A percentile compares a stretch with the other conserved stretches of the same genome.
phyloP scores from a whole-genome alignment of 1,284 basidiomycete species.

The Microbotryum violaceum region DNA sequence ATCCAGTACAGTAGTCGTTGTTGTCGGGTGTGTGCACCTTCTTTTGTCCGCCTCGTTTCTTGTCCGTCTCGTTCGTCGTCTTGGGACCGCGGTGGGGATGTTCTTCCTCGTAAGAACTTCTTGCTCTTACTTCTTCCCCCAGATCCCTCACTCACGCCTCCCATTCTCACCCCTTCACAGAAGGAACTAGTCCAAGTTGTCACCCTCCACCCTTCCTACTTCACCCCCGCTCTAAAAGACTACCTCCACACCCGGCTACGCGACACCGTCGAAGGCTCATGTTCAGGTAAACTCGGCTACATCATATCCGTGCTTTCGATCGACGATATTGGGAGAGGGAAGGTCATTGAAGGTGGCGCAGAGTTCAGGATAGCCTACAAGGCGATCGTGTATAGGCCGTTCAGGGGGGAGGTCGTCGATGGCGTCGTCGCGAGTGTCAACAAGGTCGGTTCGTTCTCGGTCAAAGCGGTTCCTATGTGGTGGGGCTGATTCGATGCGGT shows the following conservation, averaged over 20 bases:
- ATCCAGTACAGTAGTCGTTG: no score
- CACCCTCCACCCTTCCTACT: constrained; percentile 93
- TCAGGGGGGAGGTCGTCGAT: constrained; percentile 98
- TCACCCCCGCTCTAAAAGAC: constrained; percentile 88
- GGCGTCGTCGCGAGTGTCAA: constrained; percentile 92
- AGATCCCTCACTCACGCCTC: neutral
- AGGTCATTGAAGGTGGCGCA: constrained; percentile 68
- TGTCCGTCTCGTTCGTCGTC: no score
- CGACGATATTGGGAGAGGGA: constrained; percentile 35
- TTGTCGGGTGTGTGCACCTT: no score
- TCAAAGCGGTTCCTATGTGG: no score
- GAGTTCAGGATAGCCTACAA: constrained; percentile 34
- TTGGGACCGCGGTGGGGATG: neutral
- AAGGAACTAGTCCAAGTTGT: constrained; percentile 94
- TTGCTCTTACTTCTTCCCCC: neutral
- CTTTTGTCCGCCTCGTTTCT: no score
- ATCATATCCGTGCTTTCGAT: constrained; percentile 86
- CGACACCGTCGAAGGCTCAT: constrained; percentile 94
- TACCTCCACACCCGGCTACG: constrained; percentile 90
- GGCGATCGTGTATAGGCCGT: constrained; percentile 93
- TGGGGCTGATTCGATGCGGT: neutral
- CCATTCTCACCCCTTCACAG: constrained; percentile 44
- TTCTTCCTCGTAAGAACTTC: constrained; percentile 8
- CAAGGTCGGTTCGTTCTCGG: constrained; percentile 57
- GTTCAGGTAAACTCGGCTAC: constrained; percentile 90